These are phyloP conservation scores for Yamadazyma takamatsuzukensis DNA, from an alignment of 805 yeast species.

Conservation along the genomic window DNA sequence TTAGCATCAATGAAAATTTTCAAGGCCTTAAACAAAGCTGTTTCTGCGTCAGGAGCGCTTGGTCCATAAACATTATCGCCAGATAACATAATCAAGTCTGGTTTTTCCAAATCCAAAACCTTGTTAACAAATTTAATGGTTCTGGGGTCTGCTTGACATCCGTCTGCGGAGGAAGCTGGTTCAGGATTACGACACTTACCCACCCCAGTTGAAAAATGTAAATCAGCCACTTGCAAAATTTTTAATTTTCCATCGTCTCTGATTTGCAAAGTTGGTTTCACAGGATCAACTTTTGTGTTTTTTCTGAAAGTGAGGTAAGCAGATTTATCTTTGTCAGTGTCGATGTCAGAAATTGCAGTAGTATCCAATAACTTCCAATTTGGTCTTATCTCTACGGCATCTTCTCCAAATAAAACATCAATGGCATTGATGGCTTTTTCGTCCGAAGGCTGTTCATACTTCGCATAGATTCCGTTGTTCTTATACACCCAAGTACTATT, in stretches of 20 bases:
- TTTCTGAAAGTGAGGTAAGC: slow-evolving; percentile 29
- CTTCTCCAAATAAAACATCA: slow-evolving; percentile 67
- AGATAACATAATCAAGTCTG: slow-evolving; percentile 78
- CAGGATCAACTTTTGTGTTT: slow-evolving; percentile 20
- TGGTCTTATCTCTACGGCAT: slow-evolving; percentile 70
- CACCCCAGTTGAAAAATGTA: slow-evolving; percentile 79
- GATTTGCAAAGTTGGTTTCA: slow-evolving; percentile 23
- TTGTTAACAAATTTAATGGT: slow-evolving; percentile 57
- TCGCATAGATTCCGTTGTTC: slow-evolving; percentile 60
- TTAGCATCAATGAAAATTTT: slow-evolving; percentile 58
- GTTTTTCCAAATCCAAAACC: slow-evolving; percentile 68
- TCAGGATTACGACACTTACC: slow-evolving; percentile 74
- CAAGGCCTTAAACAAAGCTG: slow-evolving; percentile 70
- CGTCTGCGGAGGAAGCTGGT: slow-evolving; percentile 44
- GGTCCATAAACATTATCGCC: slow-evolving; percentile 91
- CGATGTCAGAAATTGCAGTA: no score
- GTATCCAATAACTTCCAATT: slow-evolving; percentile 50
- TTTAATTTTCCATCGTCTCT: slow-evolving; percentile 52
- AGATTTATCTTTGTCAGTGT: slow-evolving; percentile 10
- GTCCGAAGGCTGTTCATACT: slow-evolving; percentile 38
- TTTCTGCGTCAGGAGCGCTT: slow-evolving; percentile 70
- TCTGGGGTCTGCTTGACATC: slow-evolving; percentile 76
- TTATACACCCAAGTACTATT: no score
- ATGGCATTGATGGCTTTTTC: slow-evolving; percentile 46
- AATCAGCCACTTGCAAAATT: slow-evolving; percentile 82